phyloP scores from a whole-genome alignment of 2,329 filamentous ascomycete species.

The Grosmannia huntii region DNA sequence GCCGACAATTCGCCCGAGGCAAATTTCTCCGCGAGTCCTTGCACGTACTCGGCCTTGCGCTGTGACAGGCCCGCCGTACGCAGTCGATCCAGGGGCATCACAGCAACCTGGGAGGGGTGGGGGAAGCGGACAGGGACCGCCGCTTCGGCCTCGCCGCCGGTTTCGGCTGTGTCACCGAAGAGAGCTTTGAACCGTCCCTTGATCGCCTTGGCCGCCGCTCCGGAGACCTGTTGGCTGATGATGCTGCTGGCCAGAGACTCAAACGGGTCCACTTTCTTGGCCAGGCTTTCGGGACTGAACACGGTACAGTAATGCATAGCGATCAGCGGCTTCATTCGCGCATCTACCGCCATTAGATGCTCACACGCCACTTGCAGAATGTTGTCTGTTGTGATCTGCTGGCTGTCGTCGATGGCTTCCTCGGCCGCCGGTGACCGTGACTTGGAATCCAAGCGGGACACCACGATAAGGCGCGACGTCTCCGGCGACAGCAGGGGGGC shows the following conservation, averaged over 20 bases:
- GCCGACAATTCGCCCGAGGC: constrained; percentile 60
- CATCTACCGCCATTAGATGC: constrained; percentile 62
- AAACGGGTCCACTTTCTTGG: constrained; percentile 80
- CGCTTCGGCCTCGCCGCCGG: constrained; percentile 1
- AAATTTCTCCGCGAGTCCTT: constrained; percentile 76
- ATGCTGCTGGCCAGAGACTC: constrained; percentile 73
- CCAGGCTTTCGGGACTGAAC: constrained; percentile 72
- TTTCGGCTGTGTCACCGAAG: constrained; percentile 32
- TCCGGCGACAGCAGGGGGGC: constrained; percentile 60
- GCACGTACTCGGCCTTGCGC: constrained; percentile 90
- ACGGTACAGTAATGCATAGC: constrained; percentile 63
- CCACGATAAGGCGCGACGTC: constrained; percentile 45
- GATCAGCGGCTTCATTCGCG: constrained; percentile 58
- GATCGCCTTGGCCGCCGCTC: constrained; percentile 80
- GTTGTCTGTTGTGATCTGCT: constrained; percentile 48
- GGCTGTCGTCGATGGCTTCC: constrained; percentile 26
- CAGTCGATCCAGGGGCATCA: constrained; percentile 50
- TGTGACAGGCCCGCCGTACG: constrained; percentile 82
- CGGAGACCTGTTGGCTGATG: constrained; percentile 92
- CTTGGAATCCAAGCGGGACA: constrained; percentile 26
- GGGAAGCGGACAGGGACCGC: constrained; percentile 45
- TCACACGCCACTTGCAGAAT: constrained; percentile 63
- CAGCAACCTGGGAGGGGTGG: constrained; percentile 58
- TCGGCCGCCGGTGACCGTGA: constrained; percentile 16
- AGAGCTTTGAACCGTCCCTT: constrained; percentile 70